Base-by-base conservation (phyloP, 352 stramenopile genomes). In the Phytophthora hybrid region DNA sequence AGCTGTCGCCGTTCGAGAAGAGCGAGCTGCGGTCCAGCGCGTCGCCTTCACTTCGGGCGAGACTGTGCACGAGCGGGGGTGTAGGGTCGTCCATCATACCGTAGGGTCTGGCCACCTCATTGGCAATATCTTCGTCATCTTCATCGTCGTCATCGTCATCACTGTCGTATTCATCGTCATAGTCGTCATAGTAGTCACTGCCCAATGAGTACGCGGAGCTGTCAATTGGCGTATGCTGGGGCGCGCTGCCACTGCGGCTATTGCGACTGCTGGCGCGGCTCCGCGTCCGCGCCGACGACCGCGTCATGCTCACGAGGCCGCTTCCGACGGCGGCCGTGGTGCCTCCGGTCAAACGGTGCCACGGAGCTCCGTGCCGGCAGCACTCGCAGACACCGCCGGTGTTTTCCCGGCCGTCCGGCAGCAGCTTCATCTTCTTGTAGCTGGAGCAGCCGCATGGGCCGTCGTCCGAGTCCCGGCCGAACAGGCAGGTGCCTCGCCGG, bases 111-210 rank as follows among this genome's bases (percentile, higher is more conserved):
- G 87, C 86, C 63, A 95, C 77, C 46, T 95, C 88, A 46, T 88
- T 85, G 8, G 85, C 85, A 69, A 95, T 93, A 34, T 88, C 81
- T 21, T 93, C 86, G n/a, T 93, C 84, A 23, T 93, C 87, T 1
- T 86, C 77, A 13, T 87, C 76, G 29, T 78, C 41, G 41, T 49
- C 63, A n/a, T 65, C 59, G 1, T 80, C 63, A 11, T 91, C 79
- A 14, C 76, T 76, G 29, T 86, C 76, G 8, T 82, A 83, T 10
- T 92, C 82, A 29, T 71, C 62, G 4, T 83, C 71, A 18, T 85
- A 79, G 4, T 87, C 74, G 29, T 89, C 82, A 46, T 83, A 83
- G 66, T 83, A 79, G 53, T 73, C 81, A 51, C 73, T 89, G 6
- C 52, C 70, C 29, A 73, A 80, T 37, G 74, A 91, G 70, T 73